Evolutionary conservation across 495 filamentous ascomycete genomes (phyloP).

Genomic region (Penicillium bovifimosum): DNA sequence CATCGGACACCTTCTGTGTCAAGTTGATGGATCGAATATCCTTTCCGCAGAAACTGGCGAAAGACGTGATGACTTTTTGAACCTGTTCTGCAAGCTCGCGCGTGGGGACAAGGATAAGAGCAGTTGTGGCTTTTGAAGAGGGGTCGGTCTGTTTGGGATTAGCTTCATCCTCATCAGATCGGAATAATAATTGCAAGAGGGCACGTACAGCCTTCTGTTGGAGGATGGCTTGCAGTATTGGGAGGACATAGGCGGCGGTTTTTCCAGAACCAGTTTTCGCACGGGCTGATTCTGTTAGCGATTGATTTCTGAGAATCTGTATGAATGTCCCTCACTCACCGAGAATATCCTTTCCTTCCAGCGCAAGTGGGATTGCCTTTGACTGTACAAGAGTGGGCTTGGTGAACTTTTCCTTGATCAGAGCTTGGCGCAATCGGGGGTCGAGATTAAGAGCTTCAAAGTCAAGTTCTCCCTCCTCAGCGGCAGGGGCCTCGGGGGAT

Average conservation of each 20-base stretch:
- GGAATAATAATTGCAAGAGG: background rate
- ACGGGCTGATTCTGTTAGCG: conserved; percentile 51
- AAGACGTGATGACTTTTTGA: conserved; percentile 61
- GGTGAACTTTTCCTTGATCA: conserved; percentile 76
- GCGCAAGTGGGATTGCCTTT: conserved; percentile 79
- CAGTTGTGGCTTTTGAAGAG: conserved; percentile 48
- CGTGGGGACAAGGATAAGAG: conserved; percentile 87
- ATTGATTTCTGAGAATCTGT: background rate
- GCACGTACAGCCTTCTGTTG: conserved; percentile 61
- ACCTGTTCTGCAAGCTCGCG: conserved; percentile 92
- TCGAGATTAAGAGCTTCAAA: conserved; percentile 66
- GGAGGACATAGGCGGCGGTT: conserved; percentile 94
- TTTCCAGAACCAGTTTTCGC: conserved; percentile 94
- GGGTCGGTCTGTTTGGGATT: conserved; percentile 27
- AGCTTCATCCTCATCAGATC: background rate
- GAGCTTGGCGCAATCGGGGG: conserved; percentile 74
- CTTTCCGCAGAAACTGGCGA: conserved; percentile 78
- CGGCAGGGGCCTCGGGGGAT: conserved; percentile 29
- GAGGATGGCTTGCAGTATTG: conserved; percentile 75
- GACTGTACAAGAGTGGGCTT: conserved; percentile 81
- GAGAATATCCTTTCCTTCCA: conserved; percentile 88
- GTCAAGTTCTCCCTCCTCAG: conserved; percentile 25
- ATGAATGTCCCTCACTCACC: conserved; percentile 35
- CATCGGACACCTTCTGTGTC: conserved; percentile 80
- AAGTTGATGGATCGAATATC: conserved; percentile 76